Evolutionary conservation across 2,329 filamentous ascomycete genomes (phyloP), one percentile per base, ranked within the genome.

Genomic region (Pestalotiopsis sp.): DNA sequence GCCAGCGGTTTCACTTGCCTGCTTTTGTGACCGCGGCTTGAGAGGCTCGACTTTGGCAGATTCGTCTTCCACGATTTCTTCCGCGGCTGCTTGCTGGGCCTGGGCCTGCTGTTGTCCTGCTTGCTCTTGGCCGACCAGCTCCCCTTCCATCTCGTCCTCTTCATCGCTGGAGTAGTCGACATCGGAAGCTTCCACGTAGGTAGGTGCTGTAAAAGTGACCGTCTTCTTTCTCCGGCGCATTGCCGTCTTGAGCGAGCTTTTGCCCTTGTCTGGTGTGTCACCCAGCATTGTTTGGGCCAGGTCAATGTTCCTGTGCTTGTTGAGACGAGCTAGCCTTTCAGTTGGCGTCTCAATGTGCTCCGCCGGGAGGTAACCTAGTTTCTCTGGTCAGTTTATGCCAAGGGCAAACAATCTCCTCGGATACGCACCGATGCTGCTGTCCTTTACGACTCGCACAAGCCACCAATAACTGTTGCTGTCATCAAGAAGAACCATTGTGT

Each of bases 401-500:
- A 14, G 4, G 4, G n/a, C 38, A 23, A 12, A 25, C 2, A 36
- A 49, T 49, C 27, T 45, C 23, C 11, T 38, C 4, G 65, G 31
- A 9, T 11, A 49, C 69, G 68, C 80, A 90, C 87, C 89, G 80
- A 99, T 99, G 79, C 94, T 98, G 80, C 93, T 97, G 81, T 99
- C 96, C 81, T 98, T 98, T 66, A 98, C 95, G 60, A 99, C 93
- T 72, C 95, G 89, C 14, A 99, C 96, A 70, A 99, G 88, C 96
- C 96, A 99, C 96, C 96, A 99, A 81, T 99, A 99, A 82, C 95
- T 98, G 83, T 99, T 99, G 83, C 94, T 98, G 77, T 99, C 96
- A 77, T 99, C 96, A 25, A 99, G 88, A 72, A 99, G 86, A 66
- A 98, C 95, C 96, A 99, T 99, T 14, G 95, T 98, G 78, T 99